These are phyloP conservation scores for Neophaeococcomyces mojaviensis DNA, from an alignment of 2,329 filamentous ascomycete genomes.

Conservation along the genomic window DNA sequence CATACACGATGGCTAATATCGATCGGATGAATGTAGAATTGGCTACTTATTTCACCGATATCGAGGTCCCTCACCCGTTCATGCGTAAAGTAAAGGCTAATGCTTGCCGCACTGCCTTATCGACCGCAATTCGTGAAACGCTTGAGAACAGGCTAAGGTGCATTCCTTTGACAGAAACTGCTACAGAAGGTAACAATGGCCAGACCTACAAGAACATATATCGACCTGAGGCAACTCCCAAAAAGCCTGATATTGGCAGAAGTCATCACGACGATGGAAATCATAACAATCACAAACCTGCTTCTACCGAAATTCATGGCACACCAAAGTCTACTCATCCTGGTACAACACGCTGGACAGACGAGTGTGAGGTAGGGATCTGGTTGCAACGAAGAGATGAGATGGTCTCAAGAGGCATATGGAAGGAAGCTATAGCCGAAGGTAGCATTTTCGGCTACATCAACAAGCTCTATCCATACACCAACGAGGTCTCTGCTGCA, in stretches of 20 bases:
- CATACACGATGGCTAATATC: too few species aligned
- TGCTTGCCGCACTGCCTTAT: background rate
- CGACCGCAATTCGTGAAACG: background rate
- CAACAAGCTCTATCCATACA: slow-evolving; percentile 1
- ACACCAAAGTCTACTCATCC: background rate
- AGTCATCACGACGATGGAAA: too few species aligned
- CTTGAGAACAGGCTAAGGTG: background rate
- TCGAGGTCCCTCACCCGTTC: background rate
- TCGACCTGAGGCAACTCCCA: too few species aligned
- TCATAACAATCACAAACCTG: too few species aligned
- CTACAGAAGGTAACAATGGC: too few species aligned
- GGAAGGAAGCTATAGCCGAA: background rate
- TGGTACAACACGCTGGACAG: background rate
- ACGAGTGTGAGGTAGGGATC: background rate
- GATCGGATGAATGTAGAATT: slow-evolving; percentile 2
- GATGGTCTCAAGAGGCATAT: background rate
- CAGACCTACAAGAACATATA: too few species aligned
- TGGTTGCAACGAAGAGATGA: background rate
- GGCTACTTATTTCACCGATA: background rate
- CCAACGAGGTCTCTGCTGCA: background rate
- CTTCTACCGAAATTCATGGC: background rate
- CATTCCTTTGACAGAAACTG: too few species aligned
- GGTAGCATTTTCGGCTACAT: background rate
- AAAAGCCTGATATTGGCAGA: too few species aligned
- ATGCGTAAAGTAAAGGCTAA: background rate